Base-by-base conservation (phyloP, 2,329 filamentous ascomycete species). In the Ceratocystiopsis sp. region DNA sequence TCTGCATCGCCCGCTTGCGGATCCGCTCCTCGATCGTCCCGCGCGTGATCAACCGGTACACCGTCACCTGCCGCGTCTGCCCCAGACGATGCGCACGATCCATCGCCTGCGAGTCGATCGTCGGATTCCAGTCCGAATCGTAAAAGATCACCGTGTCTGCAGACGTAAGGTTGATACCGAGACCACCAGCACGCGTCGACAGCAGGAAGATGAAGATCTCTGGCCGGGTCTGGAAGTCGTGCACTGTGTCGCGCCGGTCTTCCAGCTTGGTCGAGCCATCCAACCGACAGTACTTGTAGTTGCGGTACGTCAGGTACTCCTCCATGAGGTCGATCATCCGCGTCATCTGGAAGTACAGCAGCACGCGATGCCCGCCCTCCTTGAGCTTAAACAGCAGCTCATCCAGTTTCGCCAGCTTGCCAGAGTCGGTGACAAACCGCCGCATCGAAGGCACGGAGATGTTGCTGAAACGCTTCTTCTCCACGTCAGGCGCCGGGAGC, bases 301-400 rank as follows among this genome's bases (percentile, higher is more conserved):
- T 95, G 59, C 91, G 84, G 65, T 96, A 96, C 0, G 91, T 96
- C 46, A 98, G 69, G 54, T 96, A 98, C 62, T 98, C 91, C 60
- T 98, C 91, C 84, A 96, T 96, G 47, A 98, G 68, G 59, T 98
- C 89, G 57, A 98, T 96, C 91, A 98, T 98, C 57, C 84, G 83
- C 4, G 91, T 98, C 91, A 98, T 98, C 68, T 98, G 91, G 83
- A 98, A 98, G 70, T 98, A 98, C 17, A 98, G 68, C 43, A 98
- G 69, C 18, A 98, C 91, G 55, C 91, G 86, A 54, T 98, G 91
- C 34, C 83, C 83, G 49, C 82, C 84, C 48, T 85, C 81, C 70
- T 96, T 98, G 55, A 98, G 78, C 59, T 86, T 74, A 58, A 83
- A 83, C 14, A 98, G 71, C 16, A 98, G 69, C 51, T 84, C 71